Percentiles rank a stretch among this genome's conserved stretches.
These are phyloP conservation scores for Boletus pseudopeckii DNA, from an alignment of 768 basidiomycete species.

Conservation along the genomic window DNA sequence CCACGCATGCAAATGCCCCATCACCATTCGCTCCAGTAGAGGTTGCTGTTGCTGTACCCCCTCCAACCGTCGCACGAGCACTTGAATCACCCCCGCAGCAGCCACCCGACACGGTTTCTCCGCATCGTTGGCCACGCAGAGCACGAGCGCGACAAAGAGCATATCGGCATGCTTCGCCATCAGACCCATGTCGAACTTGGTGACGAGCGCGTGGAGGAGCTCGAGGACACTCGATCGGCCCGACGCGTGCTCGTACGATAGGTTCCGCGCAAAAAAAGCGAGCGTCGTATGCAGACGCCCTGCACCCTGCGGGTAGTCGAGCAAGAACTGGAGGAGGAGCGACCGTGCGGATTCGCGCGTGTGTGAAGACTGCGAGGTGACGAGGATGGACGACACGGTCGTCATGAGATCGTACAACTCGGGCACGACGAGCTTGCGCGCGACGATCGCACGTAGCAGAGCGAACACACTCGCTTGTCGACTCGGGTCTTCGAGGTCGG, in stretches of 20 bases:
- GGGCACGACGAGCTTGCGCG: slow-evolving; percentile 87
- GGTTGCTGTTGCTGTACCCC: slow-evolving; percentile 50
- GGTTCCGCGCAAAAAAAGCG: slow-evolving; percentile 87
- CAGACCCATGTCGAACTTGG: slow-evolving; percentile 76
- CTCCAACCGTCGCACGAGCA: slow-evolving; percentile 66
- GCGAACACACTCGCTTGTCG: slow-evolving; percentile 86
- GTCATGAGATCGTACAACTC: slow-evolving; percentile 99
- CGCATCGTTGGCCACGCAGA: slow-evolving; percentile 93
- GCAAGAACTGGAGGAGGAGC: slow-evolving; percentile 86
- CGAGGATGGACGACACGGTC: slow-evolving; percentile 84
- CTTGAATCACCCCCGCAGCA: slow-evolving; percentile 80
- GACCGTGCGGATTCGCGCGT: slow-evolving; percentile 91
- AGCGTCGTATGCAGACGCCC: slow-evolving; percentile 85
- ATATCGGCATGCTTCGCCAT: slow-evolving; percentile 81
- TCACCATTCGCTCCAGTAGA: slow-evolving; percentile 49
- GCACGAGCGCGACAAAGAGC: slow-evolving; percentile 86
- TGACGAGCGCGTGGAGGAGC: slow-evolving; percentile 75
- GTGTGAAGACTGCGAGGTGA: slow-evolving; percentile 86
- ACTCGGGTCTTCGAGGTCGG: slow-evolving; percentile 86
- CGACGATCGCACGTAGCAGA: slow-evolving; percentile 85
- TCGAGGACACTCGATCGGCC: slow-evolving; percentile 95
- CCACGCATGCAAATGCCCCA: slow-evolving; percentile 81
- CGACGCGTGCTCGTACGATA: slow-evolving; percentile 86
- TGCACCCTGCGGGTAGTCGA: slow-evolving; percentile 96
- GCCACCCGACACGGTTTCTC: slow-evolving; percentile 86